Evolutionary conservation across 164 flowering plant genomes (phyloP).

Genomic region (Umbellularia californica): DNA sequence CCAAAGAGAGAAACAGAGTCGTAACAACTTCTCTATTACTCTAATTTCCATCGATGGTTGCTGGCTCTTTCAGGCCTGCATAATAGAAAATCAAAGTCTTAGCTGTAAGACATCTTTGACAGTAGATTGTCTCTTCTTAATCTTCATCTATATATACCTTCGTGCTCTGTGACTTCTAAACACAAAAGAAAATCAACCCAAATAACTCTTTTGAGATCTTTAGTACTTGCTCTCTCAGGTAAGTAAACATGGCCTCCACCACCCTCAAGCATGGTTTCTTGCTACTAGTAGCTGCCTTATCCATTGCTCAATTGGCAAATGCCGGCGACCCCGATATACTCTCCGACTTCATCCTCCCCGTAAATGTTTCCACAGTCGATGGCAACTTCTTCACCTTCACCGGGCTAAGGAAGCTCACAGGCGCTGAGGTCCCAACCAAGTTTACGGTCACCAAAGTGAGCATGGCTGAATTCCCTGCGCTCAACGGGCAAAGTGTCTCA

Average conservation of each 20-base stretch:
- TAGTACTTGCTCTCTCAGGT: not conserved
- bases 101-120: too few relatives aligned
- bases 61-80: too few relatives aligned
- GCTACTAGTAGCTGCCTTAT: constrained; percentile 8
- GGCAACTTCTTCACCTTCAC: constrained; percentile 28
- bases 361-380: constrained; percentile 3
- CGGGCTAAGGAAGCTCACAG: constrained; percentile 8
- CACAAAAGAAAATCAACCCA: too few relatives aligned
- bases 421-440: not conserved
- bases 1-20: too few relatives aligned
- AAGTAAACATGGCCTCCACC: not conserved
- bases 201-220: too few relatives aligned
- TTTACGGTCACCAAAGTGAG: constrained; percentile 26
- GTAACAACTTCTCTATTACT: too few relatives aligned
- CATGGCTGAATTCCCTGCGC: constrained; percentile 28
- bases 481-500: constrained; percentile 33
- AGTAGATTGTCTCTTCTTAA: too few relatives aligned
- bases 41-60: too few relatives aligned
- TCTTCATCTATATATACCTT: too few relatives aligned
- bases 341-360: constrained; percentile 19
- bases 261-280: constrained; percentile 1
- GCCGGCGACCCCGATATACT: constrained; percentile 25
- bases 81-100: too few relatives aligned
- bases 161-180: too few relatives aligned
- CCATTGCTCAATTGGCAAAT: constrained; percentile 1